These are phyloP conservation scores for Rhynchosporium agropyri DNA, from an alignment of 2,329 filamentous ascomycete species.

Conservation along the genomic window DNA sequence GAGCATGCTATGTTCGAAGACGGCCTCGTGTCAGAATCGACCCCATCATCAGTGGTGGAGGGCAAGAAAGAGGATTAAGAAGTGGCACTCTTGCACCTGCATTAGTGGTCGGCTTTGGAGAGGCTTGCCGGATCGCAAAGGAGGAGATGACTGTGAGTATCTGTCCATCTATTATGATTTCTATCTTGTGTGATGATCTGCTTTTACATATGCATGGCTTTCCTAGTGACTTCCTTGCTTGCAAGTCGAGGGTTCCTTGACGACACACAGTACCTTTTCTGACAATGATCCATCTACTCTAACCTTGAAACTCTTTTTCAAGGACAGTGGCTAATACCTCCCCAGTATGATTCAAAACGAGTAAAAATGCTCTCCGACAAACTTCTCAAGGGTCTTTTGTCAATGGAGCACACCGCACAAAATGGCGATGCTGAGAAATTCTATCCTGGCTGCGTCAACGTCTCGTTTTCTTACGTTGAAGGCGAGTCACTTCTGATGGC, in stretches of 20 bases:
- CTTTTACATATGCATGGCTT: conserved; percentile 86
- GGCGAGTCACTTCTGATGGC: conserved; percentile 98
- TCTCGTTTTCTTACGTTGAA: conserved; percentile 98
- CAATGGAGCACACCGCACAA: conserved; percentile 88
- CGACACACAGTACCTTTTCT: conserved; percentile 42
- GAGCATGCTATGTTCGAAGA: conserved; percentile 92
- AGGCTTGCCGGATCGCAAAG: conserved; percentile 89
- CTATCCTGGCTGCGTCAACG: conserved; percentile 96
- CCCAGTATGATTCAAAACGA: conserved; percentile 87
- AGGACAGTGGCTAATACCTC: conserved; percentile 32
- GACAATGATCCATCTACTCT: conserved; percentile 23
- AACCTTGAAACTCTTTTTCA: conserved; percentile 35
- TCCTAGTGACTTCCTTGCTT: conserved; percentile 65
- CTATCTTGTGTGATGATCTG: conserved; percentile 70
- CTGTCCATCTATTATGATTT: conserved; percentile 25
- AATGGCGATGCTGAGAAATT: conserved; percentile 84
- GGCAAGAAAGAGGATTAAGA: conserved; percentile 91
- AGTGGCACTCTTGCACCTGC: conserved; percentile 92
- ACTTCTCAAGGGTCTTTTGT: conserved; percentile 77
- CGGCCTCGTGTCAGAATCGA: conserved; percentile 92
- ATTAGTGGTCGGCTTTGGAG: conserved; percentile 88
- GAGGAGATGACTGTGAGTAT: conserved; percentile 84
- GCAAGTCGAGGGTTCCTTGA: conserved; percentile 44
- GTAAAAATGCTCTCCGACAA: conserved; percentile 82
- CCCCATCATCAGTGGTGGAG: conserved; percentile 93